These are phyloP conservation scores for Ophiostoma sp. DNA, from an alignment of 2,329 filamentous ascomycete genomes.

Conservation along the genomic window DNA sequence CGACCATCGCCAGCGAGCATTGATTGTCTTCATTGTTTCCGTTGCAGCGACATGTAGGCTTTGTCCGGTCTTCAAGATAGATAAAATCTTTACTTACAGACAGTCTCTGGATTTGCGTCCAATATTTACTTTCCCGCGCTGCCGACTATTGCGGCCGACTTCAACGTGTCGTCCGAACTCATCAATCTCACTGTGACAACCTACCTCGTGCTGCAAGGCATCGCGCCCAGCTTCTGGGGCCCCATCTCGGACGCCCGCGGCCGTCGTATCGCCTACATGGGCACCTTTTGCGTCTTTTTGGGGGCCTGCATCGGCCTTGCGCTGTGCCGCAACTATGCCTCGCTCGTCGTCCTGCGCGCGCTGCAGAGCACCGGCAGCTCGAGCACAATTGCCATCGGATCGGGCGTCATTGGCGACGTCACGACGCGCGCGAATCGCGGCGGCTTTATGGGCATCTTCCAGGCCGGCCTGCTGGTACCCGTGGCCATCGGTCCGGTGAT, in stretches of 20 bases:
- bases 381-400: constrained; percentile 64
- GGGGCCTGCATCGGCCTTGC: constrained; percentile 56
- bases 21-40: constrained; percentile 45
- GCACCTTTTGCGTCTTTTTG: constrained; percentile 55
- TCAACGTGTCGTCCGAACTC: constrained; percentile 37
- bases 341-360: constrained; percentile 55
- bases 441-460: constrained; percentile 63
- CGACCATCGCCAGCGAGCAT: constrained; percentile 43
- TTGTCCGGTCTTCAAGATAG: background rate
- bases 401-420: constrained; percentile 67
- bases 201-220: constrained; percentile 59
- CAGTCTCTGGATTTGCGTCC: constrained; percentile 52
- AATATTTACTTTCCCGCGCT: constrained; percentile 52
- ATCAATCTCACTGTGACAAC: constrained; percentile 52
- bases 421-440: constrained; percentile 64
- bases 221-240: constrained; percentile 56
- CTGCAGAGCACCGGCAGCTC: constrained; percentile 61
- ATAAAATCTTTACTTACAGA: background rate
- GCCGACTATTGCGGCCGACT: constrained; percentile 36
- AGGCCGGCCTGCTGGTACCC: constrained; percentile 52
- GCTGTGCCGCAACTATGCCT: constrained; percentile 52
- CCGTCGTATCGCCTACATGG: constrained; percentile 55
- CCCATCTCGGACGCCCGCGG: constrained; percentile 57
- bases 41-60: constrained; percentile 47
- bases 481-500: constrained; percentile 55